Conservation (phyloP, 2,329 filamentous ascomycete genomes). For the Talaromyces pinophilus region DNA sequence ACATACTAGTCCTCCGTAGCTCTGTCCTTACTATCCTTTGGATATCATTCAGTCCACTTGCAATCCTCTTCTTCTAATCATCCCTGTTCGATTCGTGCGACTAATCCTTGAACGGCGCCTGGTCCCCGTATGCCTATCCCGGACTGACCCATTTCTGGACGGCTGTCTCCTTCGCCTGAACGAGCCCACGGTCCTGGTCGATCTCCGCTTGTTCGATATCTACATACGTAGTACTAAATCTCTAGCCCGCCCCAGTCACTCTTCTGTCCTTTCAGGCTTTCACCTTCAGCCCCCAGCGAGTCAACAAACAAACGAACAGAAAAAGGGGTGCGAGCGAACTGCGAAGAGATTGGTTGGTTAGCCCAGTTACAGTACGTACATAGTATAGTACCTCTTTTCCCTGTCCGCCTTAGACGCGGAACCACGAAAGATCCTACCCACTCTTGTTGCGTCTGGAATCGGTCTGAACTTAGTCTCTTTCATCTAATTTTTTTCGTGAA, state of each 20-base stretch:
- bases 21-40: background rate
- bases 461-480: background rate
- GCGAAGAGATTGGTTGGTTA: slow-evolving; percentile 6
- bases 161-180: slow-evolving; percentile 1
- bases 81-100: slow-evolving; percentile 3
- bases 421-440: slow-evolving; percentile 11
- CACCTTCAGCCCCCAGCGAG: slow-evolving; percentile 15
- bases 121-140: background rate
- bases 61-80: background rate
- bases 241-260: slow-evolving; percentile 8
- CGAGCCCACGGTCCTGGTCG: slow-evolving; percentile 18
- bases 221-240: slow-evolving; percentile 1
- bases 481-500: background rate
- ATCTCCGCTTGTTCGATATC: slow-evolving; percentile 17
- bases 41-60: background rate
- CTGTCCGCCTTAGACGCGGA: slow-evolving; percentile 3
- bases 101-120: background rate
- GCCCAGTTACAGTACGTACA: background rate
- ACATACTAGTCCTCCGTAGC: background rate
- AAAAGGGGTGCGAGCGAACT: slow-evolving; percentile 4
- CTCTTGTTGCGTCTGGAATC: slow-evolving; percentile 8
- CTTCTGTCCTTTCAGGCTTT: background rate
- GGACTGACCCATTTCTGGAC: background rate
- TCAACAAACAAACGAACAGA: background rate
- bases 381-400: background rate